A percentile compares a stretch with the other conserved stretches of the same genome.
Evolutionary conservation across 2,329 filamentous ascomycete species (phyloP).

Genomic region (Arthrinium phaeospermum): DNA sequence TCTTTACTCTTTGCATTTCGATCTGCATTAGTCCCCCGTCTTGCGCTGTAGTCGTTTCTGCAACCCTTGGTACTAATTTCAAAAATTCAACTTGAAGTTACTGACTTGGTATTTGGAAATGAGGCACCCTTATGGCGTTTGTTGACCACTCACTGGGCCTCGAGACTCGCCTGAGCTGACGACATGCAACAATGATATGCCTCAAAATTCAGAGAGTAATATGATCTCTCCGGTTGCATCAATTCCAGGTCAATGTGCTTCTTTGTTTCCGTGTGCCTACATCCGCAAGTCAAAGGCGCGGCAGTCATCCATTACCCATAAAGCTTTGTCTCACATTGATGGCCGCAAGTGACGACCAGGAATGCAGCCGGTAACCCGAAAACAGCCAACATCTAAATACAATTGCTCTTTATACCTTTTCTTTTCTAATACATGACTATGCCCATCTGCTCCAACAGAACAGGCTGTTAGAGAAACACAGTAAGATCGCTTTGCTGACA

Average conservation of each 20-base stretch:
- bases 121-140: neutral
- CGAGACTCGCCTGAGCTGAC: neutral
- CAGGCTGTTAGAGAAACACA: neutral
- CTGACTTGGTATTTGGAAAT: neutral
- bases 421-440: neutral
- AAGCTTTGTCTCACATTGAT: neutral
- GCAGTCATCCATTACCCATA: neutral
- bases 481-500: neutral
- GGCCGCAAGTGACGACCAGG: neutral
- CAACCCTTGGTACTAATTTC: slow-evolving; percentile 7
- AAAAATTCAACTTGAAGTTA: neutral
- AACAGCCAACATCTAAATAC: neutral
- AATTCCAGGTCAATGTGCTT: neutral
- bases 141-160: neutral
- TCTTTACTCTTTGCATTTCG: slow-evolving; percentile 18
- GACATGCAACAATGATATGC: neutral
- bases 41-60: slow-evolving; percentile 9
- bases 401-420: neutral
- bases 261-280: neutral
- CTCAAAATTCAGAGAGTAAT: neutral
- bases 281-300: neutral
- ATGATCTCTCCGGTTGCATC: neutral
- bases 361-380: neutral
- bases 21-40: slow-evolving; percentile 12
- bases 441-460: neutral